These are phyloP conservation scores for Ganoderma multipileum DNA, from an alignment of 1,284 basidiomycete genomes.

Conservation along the genomic window DNA sequence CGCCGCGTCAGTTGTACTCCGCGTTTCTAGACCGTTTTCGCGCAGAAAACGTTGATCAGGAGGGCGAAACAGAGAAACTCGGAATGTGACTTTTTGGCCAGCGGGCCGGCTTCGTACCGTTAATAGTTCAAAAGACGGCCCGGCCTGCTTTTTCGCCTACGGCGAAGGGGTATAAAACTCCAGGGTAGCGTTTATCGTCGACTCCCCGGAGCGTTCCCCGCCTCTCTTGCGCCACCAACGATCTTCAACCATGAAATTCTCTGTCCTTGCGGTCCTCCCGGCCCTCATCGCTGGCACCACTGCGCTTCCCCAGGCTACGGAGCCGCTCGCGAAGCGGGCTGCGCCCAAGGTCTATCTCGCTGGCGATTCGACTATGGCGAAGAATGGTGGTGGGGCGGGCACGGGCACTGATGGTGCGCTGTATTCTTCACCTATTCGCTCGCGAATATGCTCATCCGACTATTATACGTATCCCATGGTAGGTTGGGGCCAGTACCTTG, in stretches of 20 bases:
- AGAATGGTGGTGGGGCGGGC: slow-evolving; percentile 29
- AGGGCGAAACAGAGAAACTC: background rate
- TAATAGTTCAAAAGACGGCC: background rate
- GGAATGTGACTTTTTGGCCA: background rate
- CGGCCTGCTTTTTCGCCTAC: background rate
- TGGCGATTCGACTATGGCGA: slow-evolving; percentile 52
- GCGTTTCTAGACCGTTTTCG: background rate
- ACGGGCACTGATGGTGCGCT: slow-evolving; percentile 22
- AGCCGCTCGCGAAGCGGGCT: slow-evolving; percentile 12
- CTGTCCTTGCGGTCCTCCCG: slow-evolving; percentile 9
- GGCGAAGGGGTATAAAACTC: background rate
- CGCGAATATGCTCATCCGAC: background rate
- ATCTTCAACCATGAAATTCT: slow-evolving; percentile 10
- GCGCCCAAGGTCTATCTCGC: slow-evolving; percentile 47
- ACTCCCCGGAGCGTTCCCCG: background rate
- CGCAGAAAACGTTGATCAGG: slow-evolving; percentile 5
- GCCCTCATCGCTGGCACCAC: slow-evolving; percentile 7
- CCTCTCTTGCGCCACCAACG: background rate
- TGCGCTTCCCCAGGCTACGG: slow-evolving; percentile 1
- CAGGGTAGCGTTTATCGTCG: background rate
- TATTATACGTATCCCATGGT: no score
- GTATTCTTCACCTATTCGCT: no score
- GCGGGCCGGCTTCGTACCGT: background rate
- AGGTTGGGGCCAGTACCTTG: slow-evolving; percentile 55
- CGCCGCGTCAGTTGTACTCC: background rate